Evolutionary conservation across 805 yeast species (phyloP), one percentile per base, ranked within the genome.

Genomic region (Dipodascopsis tothii): DNA sequence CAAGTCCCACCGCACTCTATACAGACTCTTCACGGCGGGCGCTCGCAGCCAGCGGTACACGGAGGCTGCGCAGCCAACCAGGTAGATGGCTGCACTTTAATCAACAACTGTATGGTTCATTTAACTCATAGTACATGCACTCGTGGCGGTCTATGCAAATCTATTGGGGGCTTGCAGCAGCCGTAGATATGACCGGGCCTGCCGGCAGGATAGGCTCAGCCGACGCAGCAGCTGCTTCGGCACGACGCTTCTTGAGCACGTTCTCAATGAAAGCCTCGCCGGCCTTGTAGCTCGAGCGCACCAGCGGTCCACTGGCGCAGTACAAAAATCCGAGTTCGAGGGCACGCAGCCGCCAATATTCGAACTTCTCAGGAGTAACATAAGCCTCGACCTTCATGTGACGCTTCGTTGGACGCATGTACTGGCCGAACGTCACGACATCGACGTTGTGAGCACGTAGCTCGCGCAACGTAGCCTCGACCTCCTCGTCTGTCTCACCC

Each of bases 311-410:
- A 48, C 94, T 81, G 2, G 98, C 98, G 64, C 96, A 94, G 61
- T 92, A 90, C 39, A 87, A 68, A 73, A 92, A 92, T 1, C 98
- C 98, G 75, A 90, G 67, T 35, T 84, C 85, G 57, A 71, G 62
- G 0, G 98, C 97, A 6, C 72, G 74, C 44, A 82, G 78, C 58
- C 80, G 86, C 98, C 98, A 92, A 61, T 81, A 73, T 48, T 88
- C 95, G 62, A 92, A 92, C 63, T 86, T 87, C 55, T 84, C 96
- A 2, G 99, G 99, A 21, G 78, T 82, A 17, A 92, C 77, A 58
- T 92, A 92, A 56, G 90, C 96, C 7, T 85, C 96, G 35, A 92
- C 99, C 68, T 88, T 88, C 94, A 92, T 87, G 64, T 92, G 99
- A 60, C 98, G 80, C 66, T 84, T 92, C 1, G 99, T 92, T 36